phyloP scores from a whole-genome alignment of 2,329 filamentous ascomycete species.

The Talaromyces sp. region DNA sequence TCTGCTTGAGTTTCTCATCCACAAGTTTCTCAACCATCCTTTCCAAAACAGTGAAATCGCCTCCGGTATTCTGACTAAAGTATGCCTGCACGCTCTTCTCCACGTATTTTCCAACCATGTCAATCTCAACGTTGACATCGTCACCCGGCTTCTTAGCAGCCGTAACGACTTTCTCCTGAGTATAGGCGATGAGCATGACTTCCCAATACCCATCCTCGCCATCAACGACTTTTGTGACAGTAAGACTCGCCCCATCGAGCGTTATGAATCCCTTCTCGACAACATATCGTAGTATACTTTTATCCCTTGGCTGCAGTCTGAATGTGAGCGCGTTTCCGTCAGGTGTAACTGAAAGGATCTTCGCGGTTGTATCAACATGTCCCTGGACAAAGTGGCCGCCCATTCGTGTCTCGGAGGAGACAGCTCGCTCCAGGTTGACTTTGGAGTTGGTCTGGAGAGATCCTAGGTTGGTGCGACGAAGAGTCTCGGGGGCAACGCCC shows the following conservation, averaged over 20 bases:
- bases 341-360: conserved; percentile 63
- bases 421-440: conserved; percentile 92
- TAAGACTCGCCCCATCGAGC: conserved; percentile 90
- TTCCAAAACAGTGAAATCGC: conserved; percentile 54
- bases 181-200: conserved; percentile 97
- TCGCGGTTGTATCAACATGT: conserved; percentile 86
- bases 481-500: conserved; percentile 89
- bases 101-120: conserved; percentile 65
- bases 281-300: conserved; percentile 71
- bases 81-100: conserved; percentile 80
- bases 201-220: conserved; percentile 76
- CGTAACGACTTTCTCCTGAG: conserved; percentile 84
- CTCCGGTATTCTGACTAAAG: conserved; percentile 47
- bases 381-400: conserved; percentile 98
- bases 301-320: conserved; percentile 67
- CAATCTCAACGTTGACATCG: conserved; percentile 85
- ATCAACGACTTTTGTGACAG: conserved; percentile 81
- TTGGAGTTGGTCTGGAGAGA: conserved; percentile 57
- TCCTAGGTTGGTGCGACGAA: conserved; percentile 93
- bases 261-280: conserved; percentile 96
- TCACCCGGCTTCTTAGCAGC: conserved; percentile 74
- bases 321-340: conserved; percentile 91
- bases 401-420: conserved; percentile 88
- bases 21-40: conserved; percentile 71
- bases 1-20: conserved; percentile 57